Evolutionary conservation across 192 early-diverging fungal species (phyloP).

Genomic region (Dissophora ornata): DNA sequence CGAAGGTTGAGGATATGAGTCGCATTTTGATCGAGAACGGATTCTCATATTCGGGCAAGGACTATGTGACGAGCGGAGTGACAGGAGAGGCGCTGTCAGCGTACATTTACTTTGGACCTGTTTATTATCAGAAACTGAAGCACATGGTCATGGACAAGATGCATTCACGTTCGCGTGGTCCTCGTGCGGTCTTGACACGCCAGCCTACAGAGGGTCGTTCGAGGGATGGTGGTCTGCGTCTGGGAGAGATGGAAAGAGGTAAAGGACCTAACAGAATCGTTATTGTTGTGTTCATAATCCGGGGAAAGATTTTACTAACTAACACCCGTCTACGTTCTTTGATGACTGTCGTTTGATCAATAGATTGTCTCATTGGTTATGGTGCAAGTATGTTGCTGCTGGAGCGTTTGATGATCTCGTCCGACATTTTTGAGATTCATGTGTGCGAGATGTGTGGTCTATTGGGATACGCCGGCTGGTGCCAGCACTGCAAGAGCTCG

Average conservation of each 20-base stretch:
- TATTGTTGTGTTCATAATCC: too few relatives aligned
- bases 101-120: constrained; percentile 97
- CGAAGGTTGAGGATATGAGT: constrained; percentile 97
- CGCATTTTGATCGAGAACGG: constrained; percentile 90
- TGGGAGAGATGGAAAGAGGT: constrained; percentile 97
- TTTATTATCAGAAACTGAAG: constrained; percentile 98
- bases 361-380: constrained; percentile 97
- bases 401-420: constrained; percentile 93
- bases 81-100: constrained; percentile 92
- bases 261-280: too few relatives aligned
- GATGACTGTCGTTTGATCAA: too few relatives aligned
- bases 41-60: constrained; percentile 97
- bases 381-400: constrained; percentile 93
- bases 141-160: constrained; percentile 99
- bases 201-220: constrained; percentile 98
- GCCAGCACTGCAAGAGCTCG: constrained; percentile 89
- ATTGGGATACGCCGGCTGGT: constrained; percentile 91
- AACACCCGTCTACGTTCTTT: too few relatives aligned
- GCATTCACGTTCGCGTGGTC: constrained; percentile 92
- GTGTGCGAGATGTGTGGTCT: constrained; percentile 93
- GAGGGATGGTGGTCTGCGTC: constrained; percentile 94
- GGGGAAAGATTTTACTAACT: background rate
- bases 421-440: constrained; percentile 93
- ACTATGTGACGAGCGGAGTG: constrained; percentile 90
- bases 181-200: constrained; percentile 89